These are phyloP conservation scores for Phytophthora litchii DNA, from an alignment of 352 stramenopile species.

Conservation along the genomic window DNA sequence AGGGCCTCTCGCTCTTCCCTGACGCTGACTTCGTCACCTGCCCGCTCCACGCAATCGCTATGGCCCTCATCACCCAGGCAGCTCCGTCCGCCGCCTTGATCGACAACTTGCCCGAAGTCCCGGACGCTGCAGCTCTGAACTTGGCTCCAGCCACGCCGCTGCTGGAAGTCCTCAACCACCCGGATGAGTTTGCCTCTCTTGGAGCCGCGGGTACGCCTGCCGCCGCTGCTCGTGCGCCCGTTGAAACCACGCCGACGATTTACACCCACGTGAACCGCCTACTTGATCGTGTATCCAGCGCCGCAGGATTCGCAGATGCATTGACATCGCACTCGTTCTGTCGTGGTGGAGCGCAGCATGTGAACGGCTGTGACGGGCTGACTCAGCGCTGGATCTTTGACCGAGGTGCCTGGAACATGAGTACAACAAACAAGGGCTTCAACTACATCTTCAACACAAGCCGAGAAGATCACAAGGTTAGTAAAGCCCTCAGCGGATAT, in stretches of 20 bases:
- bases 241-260: background rate
- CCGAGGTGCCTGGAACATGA: constrained; percentile 20
- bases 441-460: constrained; percentile 24
- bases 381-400: constrained; percentile 14
- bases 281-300: background rate
- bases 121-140: background rate
- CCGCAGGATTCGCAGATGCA: background rate
- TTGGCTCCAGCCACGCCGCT: background rate
- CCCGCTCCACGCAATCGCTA: constrained; percentile 6
- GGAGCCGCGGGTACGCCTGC: background rate
- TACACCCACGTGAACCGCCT: background rate
- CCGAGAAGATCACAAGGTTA: constrained; percentile 3
- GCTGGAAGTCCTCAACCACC: background rate
- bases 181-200: background rate
- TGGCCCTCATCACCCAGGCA: constrained; percentile 7
- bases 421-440: constrained; percentile 14
- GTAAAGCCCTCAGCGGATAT: constrained; percentile 16
- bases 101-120: background rate
- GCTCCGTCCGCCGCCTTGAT: background rate
- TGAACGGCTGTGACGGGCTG: background rate
- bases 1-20: constrained; percentile 12
- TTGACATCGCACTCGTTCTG: background rate
- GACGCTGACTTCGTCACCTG: constrained; percentile 8
- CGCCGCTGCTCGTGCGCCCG: background rate
- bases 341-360: background rate